Evolutionary conservation across 345 rosid species (phyloP), one percentile per base, ranked within the genome.

Genomic region (Erysimum cheiranthoides): DNA sequence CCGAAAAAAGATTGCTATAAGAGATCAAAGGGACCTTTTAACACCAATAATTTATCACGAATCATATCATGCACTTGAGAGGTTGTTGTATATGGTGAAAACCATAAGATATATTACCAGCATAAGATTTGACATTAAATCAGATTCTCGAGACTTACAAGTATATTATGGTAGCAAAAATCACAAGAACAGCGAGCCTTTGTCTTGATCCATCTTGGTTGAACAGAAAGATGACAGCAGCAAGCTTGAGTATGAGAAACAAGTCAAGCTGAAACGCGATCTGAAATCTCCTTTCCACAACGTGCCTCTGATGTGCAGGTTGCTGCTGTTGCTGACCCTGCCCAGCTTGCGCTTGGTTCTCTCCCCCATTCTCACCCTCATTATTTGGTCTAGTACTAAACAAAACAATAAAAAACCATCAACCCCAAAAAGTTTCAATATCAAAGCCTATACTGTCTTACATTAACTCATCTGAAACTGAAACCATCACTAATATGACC

Each of bases 121-220:
- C 56, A 17, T 31, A 32, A 56, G 9, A 56, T 2, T 21, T 10
- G 45, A 38, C 17, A 38, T 2, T 1, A 62, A 53, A 52, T 13
- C 4, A 73, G 46, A 43, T 10, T 34, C 31, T 53, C 4, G 76
- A 76, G 61, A 82, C 96, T 91, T 88, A 93, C 99, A 93, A 79
- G 83, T 96, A 96, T 45, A 96, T 83, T 49, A 93, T 82, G 35
- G 86, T 88, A 39, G 99, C 99, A 16, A 89, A 85, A 75, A 96
- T 74, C 74, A 96, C 92, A 21, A 96, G 96, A 76, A 86, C 89
- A 64, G 86, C 83, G 6, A 93, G 90, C 83, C 97, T 87, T 80
- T 88, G 95, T 74, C 97, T 91, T 1, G 99, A 96, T 68, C 99
- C 99, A 80, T 93, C 99, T 87, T 91, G 99, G 86, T 91, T 88